Base-by-base conservation (phyloP, 306 rosid genomes). In the Inga oerstediana region DNA sequence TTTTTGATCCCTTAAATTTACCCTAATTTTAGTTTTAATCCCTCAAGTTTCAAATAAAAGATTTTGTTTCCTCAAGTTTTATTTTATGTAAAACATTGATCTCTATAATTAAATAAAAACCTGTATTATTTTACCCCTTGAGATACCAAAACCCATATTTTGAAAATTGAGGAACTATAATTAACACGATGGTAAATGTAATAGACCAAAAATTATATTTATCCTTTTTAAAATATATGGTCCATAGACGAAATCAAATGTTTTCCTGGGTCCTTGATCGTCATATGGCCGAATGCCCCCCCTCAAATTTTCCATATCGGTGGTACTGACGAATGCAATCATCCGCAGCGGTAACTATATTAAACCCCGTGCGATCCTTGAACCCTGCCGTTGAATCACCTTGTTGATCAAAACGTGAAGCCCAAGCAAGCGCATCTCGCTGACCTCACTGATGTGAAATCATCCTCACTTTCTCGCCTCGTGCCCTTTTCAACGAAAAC, bases 41-140 rank as follows among this genome's bases (percentile, higher is more conserved):
- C 8, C 43, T 39, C 43, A 39, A 39, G 0, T 5, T 39, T 39
- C 0, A 39, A 39, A 39, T 39, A 39, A 39, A 39, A 39, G 1
- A 1, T 39, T 39, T 39, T 39, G 0, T 0, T 39, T 8, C 0
- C 0, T 6, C 8, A 39, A 39, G 0, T 39, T 39, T 39, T 1
- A 1, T 39, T 39, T 1, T 37, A 37, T 39, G 0, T 37, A 37
- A 37, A 37, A 37, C 7, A 37, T 37, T 37, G 39, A 37, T 37
- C 0, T 1, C 39, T 4, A 3, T 37, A 4, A 37, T 37, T 37
- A 37, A 37, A 37, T 37, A 37, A 37, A 37, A 37, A 37, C 39
- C 6, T 37, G 1, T 37, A 37, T 37, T 37, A 4, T 37, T 37
- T 37, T 37, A 37, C 4, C 0, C 0, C 6, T 37, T 37, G 0